Evolutionary conservation across 495 filamentous ascomycete species (phyloP), one percentile per base, ranked within the genome.

Genomic region (Chaetomium tenue): DNA sequence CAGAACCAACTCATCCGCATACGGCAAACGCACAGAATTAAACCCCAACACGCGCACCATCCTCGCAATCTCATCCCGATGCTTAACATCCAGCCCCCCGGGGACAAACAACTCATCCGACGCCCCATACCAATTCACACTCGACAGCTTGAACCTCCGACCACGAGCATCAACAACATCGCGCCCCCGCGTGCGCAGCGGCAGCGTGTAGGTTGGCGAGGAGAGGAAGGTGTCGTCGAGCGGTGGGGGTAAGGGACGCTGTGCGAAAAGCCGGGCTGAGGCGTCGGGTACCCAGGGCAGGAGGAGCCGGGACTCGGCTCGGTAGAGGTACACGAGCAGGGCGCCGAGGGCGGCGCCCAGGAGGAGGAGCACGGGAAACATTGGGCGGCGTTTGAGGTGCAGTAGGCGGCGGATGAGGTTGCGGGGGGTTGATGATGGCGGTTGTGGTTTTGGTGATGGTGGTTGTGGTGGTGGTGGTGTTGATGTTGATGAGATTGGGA

Each of bases 51-150:
- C 58, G 20, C 79, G 76, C 66, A 87, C 82, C 22, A 79, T 78
- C 23, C 60, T 37, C 2, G 85, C 84, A 61, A 88, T 87, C 11
- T 78, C 76, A 52, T 70, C 73, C 18, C 85, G 83, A 69, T 87
- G 84, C 65, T 78, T 80, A 6, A 83, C 68, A 48, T 88, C 84
- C 42, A 88, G 76, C 11, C 85, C 85, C 16, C 82, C 81, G 7
- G 82, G 82, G n/a, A 87, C 78, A 71, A 83, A 87, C 26, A 82
- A 70, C 74, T 84, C 79, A 64, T 88, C 85, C 64, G 81, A 84
- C 13, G 78, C 85, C 20, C 85, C 85, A 68, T 87, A 88, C 85
- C 85, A 88, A 71, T 88, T 88, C 68, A 88, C 74, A 28, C 80
- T 83, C 18, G 82, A 75, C 15, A 88, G 77, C 71, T 84, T 84